phyloP scores from a whole-genome alignment of 331 rosid genomes.

The Malus hybrid region DNA sequence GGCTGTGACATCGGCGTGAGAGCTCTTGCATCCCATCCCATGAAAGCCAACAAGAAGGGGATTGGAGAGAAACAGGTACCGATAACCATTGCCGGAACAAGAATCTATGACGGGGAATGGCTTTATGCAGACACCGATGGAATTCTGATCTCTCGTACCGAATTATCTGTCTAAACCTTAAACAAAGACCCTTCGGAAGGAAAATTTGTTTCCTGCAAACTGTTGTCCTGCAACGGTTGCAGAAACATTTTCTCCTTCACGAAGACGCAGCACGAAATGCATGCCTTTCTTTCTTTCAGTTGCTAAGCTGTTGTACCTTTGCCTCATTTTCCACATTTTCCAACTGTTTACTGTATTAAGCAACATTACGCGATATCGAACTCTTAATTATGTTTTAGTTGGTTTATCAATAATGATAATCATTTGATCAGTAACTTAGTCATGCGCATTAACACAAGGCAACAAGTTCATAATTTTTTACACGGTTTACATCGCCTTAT shows the following conservation, averaged over 20 bases:
- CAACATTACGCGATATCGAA: background rate
- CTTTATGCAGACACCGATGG: constrained; percentile 98
- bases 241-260: no score
- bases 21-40: constrained; percentile 90
- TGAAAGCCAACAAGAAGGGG: constrained; percentile 93
- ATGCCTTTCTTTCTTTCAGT: background rate
- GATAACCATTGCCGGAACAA: constrained; percentile 67
- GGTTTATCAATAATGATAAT: background rate
- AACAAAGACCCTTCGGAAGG: background rate
- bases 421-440: background rate
- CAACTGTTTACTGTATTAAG: background rate
- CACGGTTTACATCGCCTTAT: background rate
- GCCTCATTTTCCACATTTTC: background rate
- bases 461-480: background rate
- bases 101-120: constrained; percentile 95
- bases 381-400: background rate
- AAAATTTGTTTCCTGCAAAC: background rate
- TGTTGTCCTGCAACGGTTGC: background rate
- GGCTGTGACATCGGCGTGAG: constrained; percentile 98
- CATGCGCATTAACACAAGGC: background rate
- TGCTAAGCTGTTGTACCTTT: background rate
- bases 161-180: constrained; percentile 56
- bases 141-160: constrained; percentile 64
- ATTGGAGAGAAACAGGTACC: constrained; percentile 87
- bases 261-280: background rate